Base-by-base conservation (phyloP, 345 rosid genomes). In the Eucalyptus coolabah region DNA sequence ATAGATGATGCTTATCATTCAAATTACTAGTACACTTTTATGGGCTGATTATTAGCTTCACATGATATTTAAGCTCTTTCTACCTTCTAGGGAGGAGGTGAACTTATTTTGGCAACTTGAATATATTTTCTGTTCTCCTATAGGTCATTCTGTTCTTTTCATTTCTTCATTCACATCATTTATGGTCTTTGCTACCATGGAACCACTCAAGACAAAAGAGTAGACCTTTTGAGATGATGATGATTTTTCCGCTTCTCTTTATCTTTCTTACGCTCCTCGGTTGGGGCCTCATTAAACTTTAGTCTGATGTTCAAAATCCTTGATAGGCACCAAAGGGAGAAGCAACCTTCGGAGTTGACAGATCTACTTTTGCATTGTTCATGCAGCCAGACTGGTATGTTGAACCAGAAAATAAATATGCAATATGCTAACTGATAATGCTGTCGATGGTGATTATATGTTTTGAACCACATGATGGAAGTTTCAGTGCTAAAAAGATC, bases 351-450 rank as follows among this genome's bases (percentile, higher is more conserved):
- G 96, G 97, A 72, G 90, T 98, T 90, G 98, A 96, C 83, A 93
- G 98, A 65, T 96, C 99, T 26, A 96, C 99, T 63, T 98, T 96
- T 92, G 98, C 99, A 91, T 93, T 98, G 86, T 96, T 96, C 92
- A 98, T 96, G 99, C 98, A 98, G 93, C 99, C 98, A 54, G 99
- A 98, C 91, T 98, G 99, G 99, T 96, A 95, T 49, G 89, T 63
- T 72, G 72, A 24, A 12, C n/a, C 12, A 50, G 59, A 50, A 50
- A 15, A n/a, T 86, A 32, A 50, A 24, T 86, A 86, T 72, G 87
- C 54, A 50, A 50, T 54, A 86, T 72, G 15, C 83, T 72, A 37
- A 37, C 26, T 37, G 83, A 72, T 23, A 42, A 72, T 21, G 15
- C 45, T 21, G 83, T 21, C 47, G 6, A 40, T 21, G 83, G 2